A percentile compares a stretch with the other conserved stretches of the same genome.
Evolutionary conservation across 179 eudicot genomes (phyloP).

Genomic region (Silene noctiflora): DNA sequence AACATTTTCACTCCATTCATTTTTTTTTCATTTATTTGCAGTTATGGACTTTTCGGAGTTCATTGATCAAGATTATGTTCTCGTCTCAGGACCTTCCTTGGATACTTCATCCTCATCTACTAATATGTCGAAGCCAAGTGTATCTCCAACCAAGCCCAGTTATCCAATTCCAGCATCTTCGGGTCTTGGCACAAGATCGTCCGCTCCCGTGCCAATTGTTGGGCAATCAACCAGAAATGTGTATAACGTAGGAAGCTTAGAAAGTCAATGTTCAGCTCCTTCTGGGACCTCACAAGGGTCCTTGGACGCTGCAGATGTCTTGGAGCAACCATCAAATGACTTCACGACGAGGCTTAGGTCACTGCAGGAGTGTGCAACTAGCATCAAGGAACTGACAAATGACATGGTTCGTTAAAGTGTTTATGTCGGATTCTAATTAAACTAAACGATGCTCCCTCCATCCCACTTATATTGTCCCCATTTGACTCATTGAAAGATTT

Average conservation of each 20-base stretch:
- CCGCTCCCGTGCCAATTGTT: conserved; percentile 51
- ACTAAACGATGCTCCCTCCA: neutral
- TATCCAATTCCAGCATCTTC: conserved; percentile 37
- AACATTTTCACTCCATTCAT: neutral
- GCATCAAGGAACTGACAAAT: conserved; percentile 68
- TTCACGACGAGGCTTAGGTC: conserved; percentile 66
- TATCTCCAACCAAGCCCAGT: conserved; percentile 41
- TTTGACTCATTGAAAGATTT: neutral
- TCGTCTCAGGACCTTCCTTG: conserved; percentile 66
- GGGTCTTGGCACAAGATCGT: conserved; percentile 34
- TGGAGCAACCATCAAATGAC: conserved; percentile 69
- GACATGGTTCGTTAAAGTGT: conserved; percentile 55
- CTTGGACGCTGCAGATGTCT: conserved; percentile 46
- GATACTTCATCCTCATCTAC: conserved; percentile 57
- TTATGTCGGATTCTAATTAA: neutral
- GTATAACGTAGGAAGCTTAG: conserved; percentile 43
- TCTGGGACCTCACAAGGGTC: conserved; percentile 66
- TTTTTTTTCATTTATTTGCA: conserved; percentile 32
- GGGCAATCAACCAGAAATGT: conserved; percentile 42
- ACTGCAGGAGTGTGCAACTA: conserved; percentile 64
- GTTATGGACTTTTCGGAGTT: conserved; percentile 71
- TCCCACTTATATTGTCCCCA: neutral
- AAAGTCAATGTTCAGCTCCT: conserved; percentile 66
- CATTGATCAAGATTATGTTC: conserved; percentile 85
- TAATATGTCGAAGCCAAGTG: conserved; percentile 46